phyloP scores from a whole-genome alignment of 192 early-diverging fungal species.

The Umbelopsis sp. region DNA sequence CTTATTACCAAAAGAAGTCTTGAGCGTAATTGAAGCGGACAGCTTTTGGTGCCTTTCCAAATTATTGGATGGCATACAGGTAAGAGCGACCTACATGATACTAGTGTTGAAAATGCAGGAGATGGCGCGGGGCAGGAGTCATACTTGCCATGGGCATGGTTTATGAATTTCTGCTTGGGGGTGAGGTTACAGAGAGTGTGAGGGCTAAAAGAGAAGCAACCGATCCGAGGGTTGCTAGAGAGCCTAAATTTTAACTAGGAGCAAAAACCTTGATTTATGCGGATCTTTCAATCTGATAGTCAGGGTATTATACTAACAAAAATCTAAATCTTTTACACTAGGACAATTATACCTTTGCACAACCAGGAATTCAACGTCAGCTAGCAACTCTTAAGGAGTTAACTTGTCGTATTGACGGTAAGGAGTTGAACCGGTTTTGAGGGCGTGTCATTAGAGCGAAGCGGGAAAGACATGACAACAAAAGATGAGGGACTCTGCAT shows the following conservation, averaged over 20 bases:
- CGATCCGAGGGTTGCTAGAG: not conserved
- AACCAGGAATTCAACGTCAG: conserved; percentile 95
- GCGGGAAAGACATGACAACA: conserved; percentile 6
- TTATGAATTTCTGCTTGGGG: not conserved
- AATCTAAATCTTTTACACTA: conserved; percentile 27
- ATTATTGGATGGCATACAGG: conserved; percentile 95
- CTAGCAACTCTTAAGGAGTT: conserved; percentile 88
- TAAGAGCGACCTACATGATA: conserved; percentile 20
- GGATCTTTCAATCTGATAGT: conserved; percentile 14
- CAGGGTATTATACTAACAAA: conserved; percentile 6
- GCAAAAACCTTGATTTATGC: not conserved
- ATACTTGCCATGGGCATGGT: not conserved
- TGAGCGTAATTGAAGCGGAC: conserved; percentile 89
- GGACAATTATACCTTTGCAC: conserved; percentile 97
- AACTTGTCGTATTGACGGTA: conserved; percentile 89
- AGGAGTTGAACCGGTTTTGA: conserved; percentile 21
- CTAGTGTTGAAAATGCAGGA: conserved; percentile 11
- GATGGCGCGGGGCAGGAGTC: conserved; percentile 21
- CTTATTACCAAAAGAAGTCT: conserved; percentile 48
- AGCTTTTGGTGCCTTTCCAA: conserved; percentile 97
- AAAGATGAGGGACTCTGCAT: no score
- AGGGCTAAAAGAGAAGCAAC: not conserved
- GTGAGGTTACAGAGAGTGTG: not conserved
- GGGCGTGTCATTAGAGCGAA: not conserved
- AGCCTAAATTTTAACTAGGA: not conserved